Base-by-base conservation (phyloP, 768 basidiomycete species). In the Suillus decipiens region DNA sequence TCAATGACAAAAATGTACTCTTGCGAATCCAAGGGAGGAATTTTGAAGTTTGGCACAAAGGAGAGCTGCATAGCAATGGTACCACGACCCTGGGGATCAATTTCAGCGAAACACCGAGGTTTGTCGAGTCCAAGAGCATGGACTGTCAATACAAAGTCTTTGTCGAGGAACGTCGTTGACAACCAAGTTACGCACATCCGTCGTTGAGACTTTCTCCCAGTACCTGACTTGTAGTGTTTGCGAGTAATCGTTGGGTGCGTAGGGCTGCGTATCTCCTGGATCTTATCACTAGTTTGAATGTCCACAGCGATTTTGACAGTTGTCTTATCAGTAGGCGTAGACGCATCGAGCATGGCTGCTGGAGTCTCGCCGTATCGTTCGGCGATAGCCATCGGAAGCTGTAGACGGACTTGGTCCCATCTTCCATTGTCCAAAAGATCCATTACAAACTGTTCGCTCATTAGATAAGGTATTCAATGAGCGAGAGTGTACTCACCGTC, bases 1-100 rank as follows among this genome's bases (percentile, higher is more conserved):
- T 89, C 87, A 12, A 89, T 74, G 8, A 89, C 61, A 64, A 89
- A 89, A 0, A 89, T 73, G 61, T 83, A 89, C 62, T 89, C 87
- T 59, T 86, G 86, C 0, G 74, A 68, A 12, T 63, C 63, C 1
- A 85, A 67, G 1, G 77, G 76, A 1, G 80, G 78, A 4, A 85
- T 67, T 22, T 75, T 69, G 63, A 83, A 82, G 48, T 79, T 81
- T 1, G 87, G 86, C 5, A 88, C 79, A n/a, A 88, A 68, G 0
- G 80, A 82, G 39, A 87, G 69, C 45, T 84, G 84, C 74, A 87
- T 72, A 0, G 84, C 84, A 1, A 85, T 67, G 0, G 81, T 80
- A 60, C 66, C 48, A 61, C 70, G 41, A 42, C 63, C 39, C 7
- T 43, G 37, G n/a, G n/a, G 15, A 53, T 77, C 73, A 2, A 77